A percentile compares a stretch with the other conserved stretches of the same genome.
These are phyloP conservation scores for Dactylellina leptospora DNA, from an alignment of 2,329 filamentous ascomycete species.

Conservation along the genomic window DNA sequence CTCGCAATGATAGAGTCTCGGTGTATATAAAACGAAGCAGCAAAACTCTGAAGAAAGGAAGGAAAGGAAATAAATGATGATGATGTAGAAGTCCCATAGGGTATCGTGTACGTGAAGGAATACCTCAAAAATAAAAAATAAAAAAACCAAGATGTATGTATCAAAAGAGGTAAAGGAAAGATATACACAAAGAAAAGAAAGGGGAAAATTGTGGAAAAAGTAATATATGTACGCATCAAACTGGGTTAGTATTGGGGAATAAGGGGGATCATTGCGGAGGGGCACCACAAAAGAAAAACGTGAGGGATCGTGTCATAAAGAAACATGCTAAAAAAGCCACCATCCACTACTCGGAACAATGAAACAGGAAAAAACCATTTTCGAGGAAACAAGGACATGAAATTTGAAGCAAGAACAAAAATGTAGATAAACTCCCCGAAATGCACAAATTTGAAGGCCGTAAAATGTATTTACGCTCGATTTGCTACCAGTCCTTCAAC, in stretches of 20 bases:
- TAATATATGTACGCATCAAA: slow-evolving; percentile 2
- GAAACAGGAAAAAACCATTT: slow-evolving; percentile 15
- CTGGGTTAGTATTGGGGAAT: neutral
- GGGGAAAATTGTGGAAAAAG: slow-evolving; percentile 7
- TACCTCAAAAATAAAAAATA: slow-evolving; percentile 16
- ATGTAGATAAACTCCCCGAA: slow-evolving; percentile 31
- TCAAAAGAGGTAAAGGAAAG: slow-evolving; percentile 7
- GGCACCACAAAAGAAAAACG: slow-evolving; percentile 5
- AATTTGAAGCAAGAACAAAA: slow-evolving; percentile 16
- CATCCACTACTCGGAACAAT: neutral
- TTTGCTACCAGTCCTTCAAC: slow-evolving; percentile 27
- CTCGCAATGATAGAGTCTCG: neutral
- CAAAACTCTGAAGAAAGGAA: slow-evolving; percentile 6
- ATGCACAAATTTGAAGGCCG: slow-evolving; percentile 25
- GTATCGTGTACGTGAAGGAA: slow-evolving; percentile 50
- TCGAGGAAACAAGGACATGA: too few relatives aligned
- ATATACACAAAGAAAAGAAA: slow-evolving; percentile 9
- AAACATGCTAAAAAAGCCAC: slow-evolving; percentile 10
- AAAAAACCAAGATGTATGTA: slow-evolving; percentile 13
- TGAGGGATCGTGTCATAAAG: slow-evolving; percentile 36
- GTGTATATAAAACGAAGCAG: neutral
- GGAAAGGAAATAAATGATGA: slow-evolving; percentile 4
- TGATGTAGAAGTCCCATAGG: slow-evolving; percentile 37
- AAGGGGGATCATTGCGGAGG: slow-evolving; percentile 19
- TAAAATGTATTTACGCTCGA: slow-evolving; percentile 16